A percentile compares a stretch with the other conserved stretches of the same genome.
These are phyloP conservation scores for Chlamydomonas schloesseri DNA, from an alignment of 139 green algal species.

Conservation along the genomic window DNA sequence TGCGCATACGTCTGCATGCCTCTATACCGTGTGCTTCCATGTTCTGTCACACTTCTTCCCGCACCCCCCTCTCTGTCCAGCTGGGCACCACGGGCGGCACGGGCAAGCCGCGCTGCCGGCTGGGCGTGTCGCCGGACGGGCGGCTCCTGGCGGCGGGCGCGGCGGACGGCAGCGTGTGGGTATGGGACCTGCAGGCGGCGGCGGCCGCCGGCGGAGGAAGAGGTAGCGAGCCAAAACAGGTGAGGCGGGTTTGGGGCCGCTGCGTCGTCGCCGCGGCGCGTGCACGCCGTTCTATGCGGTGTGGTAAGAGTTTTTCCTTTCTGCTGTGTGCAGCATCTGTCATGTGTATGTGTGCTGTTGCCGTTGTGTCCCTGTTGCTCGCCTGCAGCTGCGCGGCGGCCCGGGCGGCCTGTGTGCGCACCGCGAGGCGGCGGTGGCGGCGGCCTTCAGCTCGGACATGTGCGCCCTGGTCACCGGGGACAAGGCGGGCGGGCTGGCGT, in stretches of 20 bases:
- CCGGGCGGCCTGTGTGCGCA: not conserved
- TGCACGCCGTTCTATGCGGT: too few relatives aligned
- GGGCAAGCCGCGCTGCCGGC: constrained; percentile 44
- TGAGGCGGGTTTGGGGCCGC: not conserved
- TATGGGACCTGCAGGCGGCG: constrained; percentile 22
- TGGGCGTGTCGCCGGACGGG: constrained; percentile 45
- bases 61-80: too few relatives aligned
- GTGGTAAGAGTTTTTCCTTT: too few relatives aligned
- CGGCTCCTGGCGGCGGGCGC: constrained; percentile 48
- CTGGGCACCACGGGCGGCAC: constrained; percentile 48
- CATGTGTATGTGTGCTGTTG: too few relatives aligned
- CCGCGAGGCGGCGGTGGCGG: constrained; percentile 49
- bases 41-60: too few relatives aligned
- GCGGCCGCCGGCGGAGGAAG: not conserved
- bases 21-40: too few relatives aligned
- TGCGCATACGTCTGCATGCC: too few relatives aligned
- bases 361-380: too few relatives aligned
- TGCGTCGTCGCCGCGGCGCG: too few relatives aligned
- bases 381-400: not conserved
- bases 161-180: constrained; percentile 49
- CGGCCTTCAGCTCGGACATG: constrained; percentile 50
- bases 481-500: constrained; percentile 45
- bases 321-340: too few relatives aligned
- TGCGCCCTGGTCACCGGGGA: constrained; percentile 43
- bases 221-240: constrained; percentile 7